Evolutionary conservation across 441 rosid species (phyloP).

Genomic region (Manihot esculenta): DNA sequence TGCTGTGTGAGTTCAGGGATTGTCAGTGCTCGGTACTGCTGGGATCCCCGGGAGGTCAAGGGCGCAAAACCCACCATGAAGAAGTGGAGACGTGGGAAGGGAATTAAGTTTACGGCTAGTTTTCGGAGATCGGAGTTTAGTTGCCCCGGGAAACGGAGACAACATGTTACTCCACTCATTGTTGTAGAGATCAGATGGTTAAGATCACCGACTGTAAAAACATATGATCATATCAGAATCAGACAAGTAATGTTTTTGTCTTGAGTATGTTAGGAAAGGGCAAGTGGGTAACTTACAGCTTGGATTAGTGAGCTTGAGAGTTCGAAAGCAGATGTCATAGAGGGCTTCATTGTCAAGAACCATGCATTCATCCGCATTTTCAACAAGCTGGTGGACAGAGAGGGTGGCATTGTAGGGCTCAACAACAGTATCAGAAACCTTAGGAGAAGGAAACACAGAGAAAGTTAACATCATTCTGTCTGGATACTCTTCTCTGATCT

Average conservation of each 20-base stretch:
- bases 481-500: slow-evolving; percentile 53
- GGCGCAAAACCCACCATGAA: slow-evolving; percentile 60
- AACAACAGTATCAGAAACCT: slow-evolving; percentile 51
- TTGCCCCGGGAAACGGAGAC: slow-evolving; percentile 58
- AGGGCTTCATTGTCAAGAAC: slow-evolving; percentile 50
- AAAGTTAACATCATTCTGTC: slow-evolving; percentile 54
- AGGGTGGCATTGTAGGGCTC: slow-evolving; percentile 53
- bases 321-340: slow-evolving; percentile 50
- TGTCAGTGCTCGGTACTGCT: slow-evolving; percentile 48
- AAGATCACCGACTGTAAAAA: slow-evolving; percentile 43
- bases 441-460: slow-evolving; percentile 50
- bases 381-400: slow-evolving; percentile 53
- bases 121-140: slow-evolving; percentile 53
- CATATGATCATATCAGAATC: not conserved
- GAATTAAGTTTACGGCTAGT: slow-evolving; percentile 49
- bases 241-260: not conserved
- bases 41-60: slow-evolving; percentile 46
- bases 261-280: too few species aligned
- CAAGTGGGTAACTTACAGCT: slow-evolving; percentile 37
- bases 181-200: slow-evolving; percentile 55
- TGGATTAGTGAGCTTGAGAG: slow-evolving; percentile 49
- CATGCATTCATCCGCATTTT: slow-evolving; percentile 56
- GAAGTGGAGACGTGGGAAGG: slow-evolving; percentile 55
- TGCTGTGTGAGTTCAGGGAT: slow-evolving; percentile 55
- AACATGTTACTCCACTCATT: slow-evolving; percentile 57